Conservation (phyloP, 768 basidiomycete genomes). For the Russula vinacea region DNA sequence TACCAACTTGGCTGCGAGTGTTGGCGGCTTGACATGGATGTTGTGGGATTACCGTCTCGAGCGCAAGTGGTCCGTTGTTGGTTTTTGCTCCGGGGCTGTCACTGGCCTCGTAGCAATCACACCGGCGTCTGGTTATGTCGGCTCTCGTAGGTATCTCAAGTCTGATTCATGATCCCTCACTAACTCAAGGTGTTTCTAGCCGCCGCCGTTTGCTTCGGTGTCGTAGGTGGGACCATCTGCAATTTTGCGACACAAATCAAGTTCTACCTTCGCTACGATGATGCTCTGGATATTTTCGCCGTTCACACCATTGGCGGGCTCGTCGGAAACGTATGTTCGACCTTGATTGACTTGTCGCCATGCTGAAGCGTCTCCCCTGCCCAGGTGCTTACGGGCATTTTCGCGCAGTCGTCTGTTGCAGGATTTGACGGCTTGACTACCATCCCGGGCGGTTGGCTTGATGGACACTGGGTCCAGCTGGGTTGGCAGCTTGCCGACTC, state of each 20-base stretch:
- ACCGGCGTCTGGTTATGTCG: conserved; percentile 80
- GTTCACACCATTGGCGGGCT: conserved; percentile 76
- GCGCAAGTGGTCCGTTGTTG: conserved; percentile 88
- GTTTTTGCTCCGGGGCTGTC: conserved; percentile 95
- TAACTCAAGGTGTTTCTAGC: conserved; percentile 40
- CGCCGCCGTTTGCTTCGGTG: conserved; percentile 81
- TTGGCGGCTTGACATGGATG: conserved; percentile 93
- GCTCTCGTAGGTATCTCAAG: conserved; percentile 52
- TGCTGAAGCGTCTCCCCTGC: not conserved
- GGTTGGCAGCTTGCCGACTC: conserved; percentile 45
- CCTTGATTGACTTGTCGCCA: not conserved
- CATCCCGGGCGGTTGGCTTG: conserved; percentile 50
- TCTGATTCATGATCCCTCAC: not conserved
- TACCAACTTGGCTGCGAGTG: conserved; percentile 87
- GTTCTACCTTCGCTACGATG: conserved; percentile 71
- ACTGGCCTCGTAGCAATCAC: conserved; percentile 87
- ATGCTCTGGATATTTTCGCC: conserved; percentile 88
- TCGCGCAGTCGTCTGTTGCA: conserved; percentile 42
- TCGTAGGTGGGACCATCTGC: conserved; percentile 78
- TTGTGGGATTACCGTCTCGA: conserved; percentile 92
- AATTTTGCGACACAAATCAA: conserved; percentile 98
- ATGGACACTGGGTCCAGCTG: conserved; percentile 41
- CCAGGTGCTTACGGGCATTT: conserved; percentile 34
- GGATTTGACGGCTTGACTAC: conserved; percentile 45
- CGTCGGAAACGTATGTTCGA: conserved; percentile 54